phyloP scores from a whole-genome alignment of 371 early-diverging fungal species.

The Mucor plumbeus region DNA sequence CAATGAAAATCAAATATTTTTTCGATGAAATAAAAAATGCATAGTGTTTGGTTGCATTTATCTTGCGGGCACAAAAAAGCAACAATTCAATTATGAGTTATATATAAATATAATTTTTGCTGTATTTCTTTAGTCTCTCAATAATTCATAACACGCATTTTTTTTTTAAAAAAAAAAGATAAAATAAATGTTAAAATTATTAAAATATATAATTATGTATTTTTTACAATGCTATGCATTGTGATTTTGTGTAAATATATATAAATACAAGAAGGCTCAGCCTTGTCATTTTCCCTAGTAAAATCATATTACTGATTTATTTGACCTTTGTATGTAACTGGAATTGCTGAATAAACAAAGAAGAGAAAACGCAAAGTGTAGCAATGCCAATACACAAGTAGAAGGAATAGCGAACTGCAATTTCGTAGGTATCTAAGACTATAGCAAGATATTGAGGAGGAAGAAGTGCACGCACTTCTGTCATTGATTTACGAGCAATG shows the following conservation, averaged over 20 bases:
- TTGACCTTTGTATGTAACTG: constrained; percentile 48
- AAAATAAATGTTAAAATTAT: too few species aligned
- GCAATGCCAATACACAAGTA: constrained; percentile 38
- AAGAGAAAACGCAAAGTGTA: constrained; percentile 35
- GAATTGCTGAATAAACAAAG: constrained; percentile 57
- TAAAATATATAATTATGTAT: too few species aligned
- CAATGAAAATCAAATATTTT: too few species aligned
- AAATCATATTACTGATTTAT: constrained; percentile 7
- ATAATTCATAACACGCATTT: too few species aligned
- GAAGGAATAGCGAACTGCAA: constrained; percentile 45
- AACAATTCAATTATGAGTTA: too few species aligned
- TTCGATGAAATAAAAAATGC: too few species aligned
- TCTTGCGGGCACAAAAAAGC: too few species aligned
- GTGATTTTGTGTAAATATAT: neutral
- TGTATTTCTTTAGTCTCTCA: too few species aligned
- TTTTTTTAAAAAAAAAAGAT: too few species aligned
- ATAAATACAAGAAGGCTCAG: neutral
- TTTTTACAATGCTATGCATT: too few species aligned
- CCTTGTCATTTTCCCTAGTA: neutral
- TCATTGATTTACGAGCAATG: constrained; percentile 52
- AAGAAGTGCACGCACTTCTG: constrained; percentile 36
- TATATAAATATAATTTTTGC: too few species aligned
- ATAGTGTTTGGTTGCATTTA: too few species aligned
- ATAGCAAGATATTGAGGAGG: constrained; percentile 43
- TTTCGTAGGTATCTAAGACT: constrained; percentile 48